Evolutionary conservation across 176 grass and related monocot species (phyloP), one percentile per base, ranked within the genome.

Genomic region (Lolium rigidum): DNA sequence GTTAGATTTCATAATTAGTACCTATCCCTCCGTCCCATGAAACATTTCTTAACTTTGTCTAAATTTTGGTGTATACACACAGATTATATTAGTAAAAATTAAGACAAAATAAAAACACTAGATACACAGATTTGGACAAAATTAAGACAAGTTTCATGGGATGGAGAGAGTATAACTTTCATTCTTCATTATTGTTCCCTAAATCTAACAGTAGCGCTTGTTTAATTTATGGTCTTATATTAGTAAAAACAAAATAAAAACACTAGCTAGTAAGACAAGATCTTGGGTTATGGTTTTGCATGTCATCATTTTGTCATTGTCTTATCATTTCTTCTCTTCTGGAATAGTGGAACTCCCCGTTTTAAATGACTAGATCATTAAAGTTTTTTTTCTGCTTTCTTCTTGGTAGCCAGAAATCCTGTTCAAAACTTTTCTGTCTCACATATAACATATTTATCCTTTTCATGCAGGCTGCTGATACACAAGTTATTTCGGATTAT

Each of bases 401-500:
- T 70, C 55, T 58, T 58, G 55, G 18, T 58, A 58, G 18, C n/a
- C 7, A 8, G 39, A 38, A 10, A 44, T 18, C 41, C 60, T 7
- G 35, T 80, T 41, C 48, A 56, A 13, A 22, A 72, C 39, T 47
- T 79, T 58, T 67, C 57, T 75, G 35, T 22, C 44, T 22, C 21
- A 70, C 10, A 24, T 59, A 21, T 90, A 83, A 24, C 25, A 59
- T 54, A 14, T 54, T 91, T 87, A 17, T 74, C 14, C 35, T 91
- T 84, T 39, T 79, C 12, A 70, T 71, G 41, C 78, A 98, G 96
- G 96, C 93, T 86, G 96, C 93, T 41, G 96, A 95, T 80, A 94
- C 93, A 24, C 93, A 98, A 87, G 57, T 98, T 60, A 84, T 98
- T 73, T 98, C 96, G 4, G 93, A 98, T 81, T 98, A 98, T 89